Evolutionary conservation across 345 rosid genomes (phyloP), one percentile per base, ranked within the genome.

Genomic region (Melastoma malabathricum): DNA sequence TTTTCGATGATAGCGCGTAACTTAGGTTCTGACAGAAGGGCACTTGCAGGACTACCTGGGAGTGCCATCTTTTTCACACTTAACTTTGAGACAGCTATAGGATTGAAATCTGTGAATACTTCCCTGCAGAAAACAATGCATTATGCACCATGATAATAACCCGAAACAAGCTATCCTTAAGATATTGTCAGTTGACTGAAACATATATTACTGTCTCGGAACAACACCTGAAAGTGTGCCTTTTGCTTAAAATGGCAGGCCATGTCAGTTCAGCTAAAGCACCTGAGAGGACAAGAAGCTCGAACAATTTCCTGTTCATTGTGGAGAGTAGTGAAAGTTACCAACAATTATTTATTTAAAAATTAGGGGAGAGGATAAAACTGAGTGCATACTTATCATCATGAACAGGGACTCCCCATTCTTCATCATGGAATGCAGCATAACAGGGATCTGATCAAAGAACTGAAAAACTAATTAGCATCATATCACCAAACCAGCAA

Each of bases 191-290:
- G 58, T 27, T 55, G 25, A 13, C 14, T 10, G 6, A 27, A 18
- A 41, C 13, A 53, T 19, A 3, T 15, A 16, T 23, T n/a, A 10
- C 75, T 34, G 10, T 34, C 41, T 34, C 12, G 12, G 41, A 34
- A 34, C 41, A 34, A 12, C 12, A 87, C 96, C 94, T 75, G 61
- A 87, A 83, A 18, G 73, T 58, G 44, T 70, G 89, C 59, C 96
- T 70, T 72, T 75, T 77, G 66, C 72, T 70, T 44, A 86, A 80
- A 76, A 87, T 84, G 55, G 76, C 71, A 38, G 94, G 81, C 94
- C 94, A 87, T 49, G 85, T 56, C 53, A 79, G 82, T 74, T 81
- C 96, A 44, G 94, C 77, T 67, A 87, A 73, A 73, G 96, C 94
- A 58, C 87, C 87, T 43, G 96, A 81, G 48, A 87, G 78, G 78